Conservation (phyloP, 345 rosid species). For the Brassica rapa region DNA sequence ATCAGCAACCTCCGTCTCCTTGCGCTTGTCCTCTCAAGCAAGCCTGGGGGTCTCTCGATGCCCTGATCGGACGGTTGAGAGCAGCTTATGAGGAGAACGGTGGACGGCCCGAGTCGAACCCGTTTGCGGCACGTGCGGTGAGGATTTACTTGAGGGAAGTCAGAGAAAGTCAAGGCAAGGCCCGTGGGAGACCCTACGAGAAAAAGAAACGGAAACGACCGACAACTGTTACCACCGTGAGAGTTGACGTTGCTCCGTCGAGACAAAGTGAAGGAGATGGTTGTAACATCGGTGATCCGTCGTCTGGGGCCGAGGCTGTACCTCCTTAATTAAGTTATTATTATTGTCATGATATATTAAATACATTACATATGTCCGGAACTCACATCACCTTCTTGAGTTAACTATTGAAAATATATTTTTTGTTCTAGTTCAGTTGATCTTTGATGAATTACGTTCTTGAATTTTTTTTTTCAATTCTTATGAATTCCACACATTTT, state of each 20-base stretch:
- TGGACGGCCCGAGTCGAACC: constrained; percentile 62
- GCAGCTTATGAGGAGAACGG: constrained; percentile 77
- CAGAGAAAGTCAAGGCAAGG: constrained; percentile 68
- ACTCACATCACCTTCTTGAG: background rate
- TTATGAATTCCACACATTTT: constrained; percentile 8
- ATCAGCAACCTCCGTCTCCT: constrained; percentile 65
- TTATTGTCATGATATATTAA: background rate
- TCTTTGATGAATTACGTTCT: constrained; percentile 6
- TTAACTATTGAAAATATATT: constrained; percentile 15
- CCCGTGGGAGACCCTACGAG: constrained; percentile 70
- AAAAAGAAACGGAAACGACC: constrained; percentile 72
- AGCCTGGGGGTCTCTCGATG: constrained; percentile 82
- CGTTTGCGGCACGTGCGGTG: constrained; percentile 68
- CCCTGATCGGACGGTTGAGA: constrained; percentile 73
- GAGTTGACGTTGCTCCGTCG: constrained; percentile 35
- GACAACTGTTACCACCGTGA: constrained; percentile 24
- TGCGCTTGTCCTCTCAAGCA: constrained; percentile 70
- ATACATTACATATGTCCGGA: constrained; percentile 20
- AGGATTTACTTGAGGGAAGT: constrained; percentile 70
- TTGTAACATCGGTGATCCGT: constrained; percentile 28
- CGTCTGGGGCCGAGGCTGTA: constrained; percentile 25
- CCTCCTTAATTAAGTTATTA: constrained; percentile 16
- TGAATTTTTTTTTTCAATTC: background rate
- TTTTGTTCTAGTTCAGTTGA: constrained; percentile 3
- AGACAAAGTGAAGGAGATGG: constrained; percentile 21